Base-by-base conservation (phyloP, 1,139 yeast species). In the Suhomyces terraborum region DNA sequence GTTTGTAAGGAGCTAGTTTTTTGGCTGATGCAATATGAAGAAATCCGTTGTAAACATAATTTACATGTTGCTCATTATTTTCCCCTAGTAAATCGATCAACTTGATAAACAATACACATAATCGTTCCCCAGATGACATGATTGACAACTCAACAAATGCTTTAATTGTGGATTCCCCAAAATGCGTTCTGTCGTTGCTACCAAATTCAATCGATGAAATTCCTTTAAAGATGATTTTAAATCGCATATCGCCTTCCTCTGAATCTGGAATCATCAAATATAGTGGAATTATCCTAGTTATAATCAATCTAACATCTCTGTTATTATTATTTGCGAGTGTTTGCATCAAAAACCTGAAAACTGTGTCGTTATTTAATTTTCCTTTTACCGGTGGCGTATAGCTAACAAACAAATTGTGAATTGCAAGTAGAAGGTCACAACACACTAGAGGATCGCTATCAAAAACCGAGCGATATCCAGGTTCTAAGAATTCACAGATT, bases 101-200 rank as follows among this genome's bases (percentile, higher is more conserved):
- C 46, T 77, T 78, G 41, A 82, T 70, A 27, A 85, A 64, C 12
- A 84, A 65, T 1, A 77, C 78, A 57, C 82, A 83, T 23, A 84
- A 66, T 58, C 81, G 70, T 40, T 82, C 87, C 2, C 88, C 91
- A 13, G 73, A 71, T 6, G 80, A 70, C 0, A 79, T 68, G 2
- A 74, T 65, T 0, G 86, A 83, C 30, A 85, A 52, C 40, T 80
- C 84, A 1, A 83, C 79, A 67, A 86, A 75, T 0, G 84, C 73
- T 51, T 73, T 64, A 3, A 84, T 69, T 0, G 82, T 75, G 0
- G 88, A 76, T 54, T 87, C 95, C 7, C 79, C 81, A 34, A 83
- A 60, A 52, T 79, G 73, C 5, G 48, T 51, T 9, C 54, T 49
- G 17, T 44, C 40, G 12, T 60, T 58, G 25, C 49, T 47, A 23